Conservation (phyloP, 179 eudicot species). For the Gypsophila paniculata region DNA sequence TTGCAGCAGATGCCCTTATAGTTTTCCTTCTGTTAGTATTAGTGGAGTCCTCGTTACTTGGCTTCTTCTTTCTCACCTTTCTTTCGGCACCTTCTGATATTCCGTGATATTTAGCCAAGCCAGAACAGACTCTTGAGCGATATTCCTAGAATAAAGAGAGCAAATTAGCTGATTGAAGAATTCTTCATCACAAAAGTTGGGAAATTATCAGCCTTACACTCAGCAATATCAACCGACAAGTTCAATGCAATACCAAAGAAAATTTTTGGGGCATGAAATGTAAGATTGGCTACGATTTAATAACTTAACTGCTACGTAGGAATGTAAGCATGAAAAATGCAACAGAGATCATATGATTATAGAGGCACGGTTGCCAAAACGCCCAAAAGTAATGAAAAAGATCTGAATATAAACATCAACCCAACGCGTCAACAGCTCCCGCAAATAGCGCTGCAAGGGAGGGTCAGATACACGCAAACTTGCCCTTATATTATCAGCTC, state of each 20-base stretch:
- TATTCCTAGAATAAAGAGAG: slow-evolving; percentile 41
- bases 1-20: slow-evolving; percentile 19
- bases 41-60: slow-evolving; percentile 36
- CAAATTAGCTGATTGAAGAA: slow-evolving; percentile 1
- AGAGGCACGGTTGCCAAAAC: not conserved
- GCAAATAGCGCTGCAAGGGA: too few species aligned
- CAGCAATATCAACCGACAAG: slow-evolving; percentile 6
- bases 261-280: not conserved
- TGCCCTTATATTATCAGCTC: too few species aligned
- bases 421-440: too few species aligned
- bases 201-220: not conserved
- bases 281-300: too few species aligned
- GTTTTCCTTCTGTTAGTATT: slow-evolving; percentile 34
- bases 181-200: not conserved
- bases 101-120: slow-evolving; percentile 61
- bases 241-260: slow-evolving; percentile 7
- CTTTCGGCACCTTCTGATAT: slow-evolving; percentile 45
- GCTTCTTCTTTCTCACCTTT: slow-evolving; percentile 45
- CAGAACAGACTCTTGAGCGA: slow-evolving; percentile 55
- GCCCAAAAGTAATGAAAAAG: not conserved
- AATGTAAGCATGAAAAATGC: too few species aligned
- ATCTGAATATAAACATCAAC: not conserved
- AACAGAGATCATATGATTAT: not conserved
- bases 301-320: too few species aligned
- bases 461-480: too few species aligned